Evolutionary conservation across 306 rosid genomes (phyloP).

Genomic region (Lagenaria siceraria): DNA sequence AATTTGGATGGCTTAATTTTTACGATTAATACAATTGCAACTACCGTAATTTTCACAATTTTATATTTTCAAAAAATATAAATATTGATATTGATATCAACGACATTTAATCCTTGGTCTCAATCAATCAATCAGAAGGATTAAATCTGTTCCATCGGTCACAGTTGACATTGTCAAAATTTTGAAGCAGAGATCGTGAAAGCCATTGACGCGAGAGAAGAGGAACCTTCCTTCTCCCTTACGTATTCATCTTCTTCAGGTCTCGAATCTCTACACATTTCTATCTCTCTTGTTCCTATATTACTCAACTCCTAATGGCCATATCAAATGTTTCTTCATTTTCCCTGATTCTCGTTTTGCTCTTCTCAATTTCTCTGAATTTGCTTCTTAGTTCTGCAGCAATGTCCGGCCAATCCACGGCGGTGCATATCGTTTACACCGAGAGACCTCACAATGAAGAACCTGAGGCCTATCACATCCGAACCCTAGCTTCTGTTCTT

Average conservation of each 20-base stretch:
- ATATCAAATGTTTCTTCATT: neutral
- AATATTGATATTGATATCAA: no score
- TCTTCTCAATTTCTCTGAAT: neutral
- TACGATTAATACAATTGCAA: no score
- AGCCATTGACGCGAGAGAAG: neutral
- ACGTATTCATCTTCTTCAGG: neutral
- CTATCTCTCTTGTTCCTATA: neutral
- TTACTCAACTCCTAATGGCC: neutral
- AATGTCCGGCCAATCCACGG: constrained; percentile 42
- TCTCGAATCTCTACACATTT: neutral
- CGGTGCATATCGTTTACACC: constrained; percentile 74
- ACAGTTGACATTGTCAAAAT: neutral
- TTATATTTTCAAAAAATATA: no score
- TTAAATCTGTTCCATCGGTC: neutral
- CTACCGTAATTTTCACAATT: no score
- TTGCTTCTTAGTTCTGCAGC: neutral
- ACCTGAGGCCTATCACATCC: constrained; percentile 71
- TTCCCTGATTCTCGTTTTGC: neutral
- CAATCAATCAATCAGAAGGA: no score
- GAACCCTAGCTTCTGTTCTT: constrained; percentile 70
- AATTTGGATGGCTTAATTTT: no score
- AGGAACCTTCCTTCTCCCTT: neutral
- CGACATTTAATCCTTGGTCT: no score
- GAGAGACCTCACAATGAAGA: constrained; percentile 54
- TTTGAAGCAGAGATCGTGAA: neutral